Evolutionary conservation across 78 protist species (phyloP).

Genomic region (Dictyostelium purpureum): DNA sequence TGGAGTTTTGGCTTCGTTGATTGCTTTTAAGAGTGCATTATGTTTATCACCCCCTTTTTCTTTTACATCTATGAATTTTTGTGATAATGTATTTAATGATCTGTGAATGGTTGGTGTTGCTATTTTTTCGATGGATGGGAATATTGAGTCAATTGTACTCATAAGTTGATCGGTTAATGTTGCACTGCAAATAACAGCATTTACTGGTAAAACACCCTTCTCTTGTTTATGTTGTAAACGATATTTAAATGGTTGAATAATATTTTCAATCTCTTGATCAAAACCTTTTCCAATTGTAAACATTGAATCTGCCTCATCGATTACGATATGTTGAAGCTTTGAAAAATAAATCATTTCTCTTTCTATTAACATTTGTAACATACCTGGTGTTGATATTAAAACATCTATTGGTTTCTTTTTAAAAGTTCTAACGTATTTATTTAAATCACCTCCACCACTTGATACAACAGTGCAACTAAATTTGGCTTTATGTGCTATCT

Average conservation of each 20-base stretch:
- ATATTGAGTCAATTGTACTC: background rate
- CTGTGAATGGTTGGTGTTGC: slow-evolving; percentile 47
- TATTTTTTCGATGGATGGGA: slow-evolving; percentile 21
- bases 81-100: slow-evolving; percentile 32
- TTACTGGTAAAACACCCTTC: background rate
- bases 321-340: slow-evolving; percentile 35
- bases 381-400: slow-evolving; percentile 83
- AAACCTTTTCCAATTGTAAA: slow-evolving; percentile 78
- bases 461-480: slow-evolving; percentile 25
- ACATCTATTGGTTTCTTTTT: slow-evolving; percentile 37
- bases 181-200: slow-evolving; percentile 56
- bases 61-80: background rate
- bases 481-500: slow-evolving; percentile 33
- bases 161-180: slow-evolving; percentile 51
- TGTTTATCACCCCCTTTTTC: slow-evolving; percentile 39
- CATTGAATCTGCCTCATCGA: slow-evolving; percentile 90
- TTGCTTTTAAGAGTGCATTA: slow-evolving; percentile 3
- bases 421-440: background rate
- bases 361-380: slow-evolving; percentile 44
- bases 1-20: background rate
- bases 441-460: slow-evolving; percentile 59
- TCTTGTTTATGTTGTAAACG: slow-evolving; percentile 6
- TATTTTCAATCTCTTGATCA: slow-evolving; percentile 47
- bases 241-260: slow-evolving; percentile 50
- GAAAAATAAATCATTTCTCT: slow-evolving; percentile 49